Conservation (phyloP, 352 stramenopile genomes). For the Phytopythium litorale region DNA sequence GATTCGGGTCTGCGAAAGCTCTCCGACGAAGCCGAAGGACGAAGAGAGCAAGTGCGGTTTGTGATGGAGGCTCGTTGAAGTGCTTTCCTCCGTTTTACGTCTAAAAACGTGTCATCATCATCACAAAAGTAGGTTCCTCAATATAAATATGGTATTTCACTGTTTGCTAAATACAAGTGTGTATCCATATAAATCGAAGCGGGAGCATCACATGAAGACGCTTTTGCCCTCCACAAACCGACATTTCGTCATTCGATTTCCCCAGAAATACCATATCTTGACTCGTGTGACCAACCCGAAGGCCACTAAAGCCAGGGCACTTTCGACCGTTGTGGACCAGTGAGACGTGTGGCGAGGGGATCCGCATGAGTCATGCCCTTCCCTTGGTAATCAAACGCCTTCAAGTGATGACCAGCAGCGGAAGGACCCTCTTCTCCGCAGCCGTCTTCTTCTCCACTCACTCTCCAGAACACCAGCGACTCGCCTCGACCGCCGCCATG, state of each 20-base stretch:
- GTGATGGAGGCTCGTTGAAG: not conserved
- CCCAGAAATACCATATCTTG: too few relatives aligned
- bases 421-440: not conserved
- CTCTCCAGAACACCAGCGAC: not conserved
- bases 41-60: not conserved
- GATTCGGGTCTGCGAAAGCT: not conserved
- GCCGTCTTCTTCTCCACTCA: not conserved
- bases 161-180: constrained; percentile 7
- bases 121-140: not conserved
- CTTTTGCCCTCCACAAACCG: not conserved
- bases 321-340: not conserved
- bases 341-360: not conserved
- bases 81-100: too few relatives aligned
- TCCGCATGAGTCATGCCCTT: not conserved
- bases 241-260: not conserved
- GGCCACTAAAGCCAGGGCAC: not conserved
- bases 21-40: too few relatives aligned
- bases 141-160: constrained; percentile 9
- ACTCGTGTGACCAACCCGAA: not conserved
- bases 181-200: constrained; percentile 3
- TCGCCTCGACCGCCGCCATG: not conserved
- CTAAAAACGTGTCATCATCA: too few relatives aligned
- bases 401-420: constrained; percentile 1
- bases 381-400: not conserved
- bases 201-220: too few relatives aligned